Base-by-base conservation (phyloP, 2,329 filamentous ascomycete species). In the Fusarium miscanthi region DNA sequence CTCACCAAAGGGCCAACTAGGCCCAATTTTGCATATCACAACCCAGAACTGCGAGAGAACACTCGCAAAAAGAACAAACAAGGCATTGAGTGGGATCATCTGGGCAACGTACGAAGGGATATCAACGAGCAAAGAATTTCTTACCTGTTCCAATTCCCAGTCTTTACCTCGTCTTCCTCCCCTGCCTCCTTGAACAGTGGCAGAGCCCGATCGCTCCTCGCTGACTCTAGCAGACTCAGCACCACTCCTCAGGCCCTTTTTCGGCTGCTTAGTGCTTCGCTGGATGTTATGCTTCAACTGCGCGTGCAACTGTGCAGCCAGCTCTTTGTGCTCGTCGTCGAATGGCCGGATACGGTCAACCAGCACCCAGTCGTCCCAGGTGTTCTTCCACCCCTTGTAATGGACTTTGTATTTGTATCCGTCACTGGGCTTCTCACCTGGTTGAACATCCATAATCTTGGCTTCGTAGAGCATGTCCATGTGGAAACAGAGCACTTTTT, bases 341-440 rank as follows among this genome's bases (percentile, higher is more conserved):
- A 95, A 92, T 84, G 98, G 98, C 79, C 95, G 92, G 69, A 99
- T 92, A 74, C 96, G 93, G 81, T 98, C 95, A 82, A 94, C 91
- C 27, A 93, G 90, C 48, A 98, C 96, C 95, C 95, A 98, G 84
- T 99, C 96, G 84, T 99, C 96, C 96, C 96, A 99, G 88, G 94
- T 98, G 82, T 95, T 95, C 87, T 99, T 99, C 96, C 96, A 99
- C 79, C 96, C 96, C 84, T 98, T 98, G 86, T 99, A 99, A 84
- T 99, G 96, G 61, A 99, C 93, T 79, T 93, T 93, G 85, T 97
- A 99, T 81, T 94, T 90, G 80, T 90, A 94, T 38, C 92, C 90
- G 69, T 91, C 85, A 45, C 83, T 92, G 25, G 84, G 92, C 81
- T 90, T 91, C 82, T 93, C 91, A 78, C 92, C 91, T 48, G 78